Base-by-base conservation (phyloP, 2,329 filamentous ascomycete genomes). In the Parafenestella ontariensis region DNA sequence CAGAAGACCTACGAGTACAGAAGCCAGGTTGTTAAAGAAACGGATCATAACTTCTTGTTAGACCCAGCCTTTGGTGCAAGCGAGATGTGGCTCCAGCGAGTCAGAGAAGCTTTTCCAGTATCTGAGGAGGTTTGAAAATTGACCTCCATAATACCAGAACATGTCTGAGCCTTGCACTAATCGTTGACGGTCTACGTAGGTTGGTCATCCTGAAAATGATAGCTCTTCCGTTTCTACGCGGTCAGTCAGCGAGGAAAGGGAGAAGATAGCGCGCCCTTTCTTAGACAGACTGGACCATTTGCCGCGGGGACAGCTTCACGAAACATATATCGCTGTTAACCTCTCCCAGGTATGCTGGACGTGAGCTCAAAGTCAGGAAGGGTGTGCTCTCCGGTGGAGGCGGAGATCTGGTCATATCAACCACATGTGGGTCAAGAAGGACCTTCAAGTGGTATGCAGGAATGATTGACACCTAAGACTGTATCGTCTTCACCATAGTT, bases 41-140 rank as follows among this genome's bases (percentile, higher is more conserved):
- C 60, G 6, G 68, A 72, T 10, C 69, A 72, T 42, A 58, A 71
- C 44, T 65, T 59, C 24, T 45, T 71, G 13, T 61, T 73, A 57
- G 67, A 71, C 48, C 67, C 69, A 23, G 61, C 43, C 13, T 70
- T 62, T 31, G 61, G 67, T 18, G 67, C 62, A 21, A 65, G 63
- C 21, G 61, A 62, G 5, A 36, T 29, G 15, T 73, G 70, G 70
- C 49, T 71, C 24, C 49, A 59, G 52, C 59, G 65, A 41, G 68
- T 73, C 13, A 54, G 65, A 21, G 56, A 58, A n/a, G 29, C 63
- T 15, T 66, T 65, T 41, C 56, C 56, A 17, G 17, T 39, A 3
- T 18, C 39, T 4, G 21, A 37, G 10, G 48, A 57, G 48, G 50
- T 55, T 46, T 49, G 43, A 10, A 15, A 37, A 2, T 36, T 23